phyloP scores from a whole-genome alignment of 257 asterid species.

The Solanum etuberosum region DNA sequence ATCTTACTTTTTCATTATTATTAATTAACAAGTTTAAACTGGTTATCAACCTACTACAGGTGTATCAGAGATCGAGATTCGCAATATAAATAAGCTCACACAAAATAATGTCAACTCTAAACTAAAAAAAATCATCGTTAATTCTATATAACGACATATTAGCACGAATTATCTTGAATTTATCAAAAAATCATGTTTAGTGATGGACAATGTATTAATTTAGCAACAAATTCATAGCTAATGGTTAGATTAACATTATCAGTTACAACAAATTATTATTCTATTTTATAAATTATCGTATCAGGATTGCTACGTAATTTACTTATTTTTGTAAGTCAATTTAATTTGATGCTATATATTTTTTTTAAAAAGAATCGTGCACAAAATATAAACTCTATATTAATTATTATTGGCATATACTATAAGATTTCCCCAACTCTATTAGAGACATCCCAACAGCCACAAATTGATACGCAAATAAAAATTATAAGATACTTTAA shows the following conservation, averaged over 20 bases:
- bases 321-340: not conserved
- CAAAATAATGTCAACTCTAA: fast-evolving
- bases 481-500: not conserved
- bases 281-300: no score
- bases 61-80: not conserved
- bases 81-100: not conserved
- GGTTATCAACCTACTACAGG: not conserved
- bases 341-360: not conserved
- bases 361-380: no score
- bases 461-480: not conserved
- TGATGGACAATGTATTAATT: not conserved
- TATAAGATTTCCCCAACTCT: not conserved
- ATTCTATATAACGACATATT: not conserved
- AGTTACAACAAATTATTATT: not conserved
- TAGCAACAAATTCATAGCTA: not conserved
- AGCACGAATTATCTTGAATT: not conserved
- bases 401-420: not conserved
- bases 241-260: not conserved
- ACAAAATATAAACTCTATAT: not conserved
- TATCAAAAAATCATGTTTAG: not conserved
- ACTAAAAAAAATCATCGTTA: not conserved
- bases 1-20: not conserved
- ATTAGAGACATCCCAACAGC: not conserved
- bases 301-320: not conserved
- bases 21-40: fast-evolving